Base-by-base conservation (phyloP, 352 stramenopile genomes). In the Globisporangium barbulae region DNA sequence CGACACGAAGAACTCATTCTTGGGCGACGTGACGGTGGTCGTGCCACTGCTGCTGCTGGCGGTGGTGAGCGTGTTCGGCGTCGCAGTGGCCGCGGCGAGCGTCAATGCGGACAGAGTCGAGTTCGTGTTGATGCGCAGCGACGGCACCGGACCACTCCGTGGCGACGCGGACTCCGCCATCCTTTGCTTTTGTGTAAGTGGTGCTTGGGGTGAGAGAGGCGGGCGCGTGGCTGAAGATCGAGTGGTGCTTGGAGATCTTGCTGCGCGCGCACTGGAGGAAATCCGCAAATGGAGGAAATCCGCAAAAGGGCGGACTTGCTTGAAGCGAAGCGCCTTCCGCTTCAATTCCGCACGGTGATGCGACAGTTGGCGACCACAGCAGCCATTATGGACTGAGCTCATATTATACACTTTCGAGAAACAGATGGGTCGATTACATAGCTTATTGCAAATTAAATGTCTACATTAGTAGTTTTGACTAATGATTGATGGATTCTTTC, bases 1-100 rank as follows among this genome's bases (percentile, higher is more conserved):
- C 22, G 83, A 92, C 19, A 92, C 83, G 50, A 85, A 87, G 62
- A 92, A 92, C 25, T 92, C 83, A 52, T 89, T 89, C 37, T 79
- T 75, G 25, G 83, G 83, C 8, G 83, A 92, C 59, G 81, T 54
- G 5, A 74, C 67, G 0, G 37, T 22, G 3, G 53, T 33, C 19
- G 61, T 56, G 45, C 25, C 12, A n/a, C 15, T 55, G 44, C 52
- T 61, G 48, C 10, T 57, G 60, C 59, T 56, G 15, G 44, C 7
- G 42, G 17, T 21, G 17, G 42, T 22, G 4, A 8, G 19, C 39
- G 39, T 45, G 13, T 6, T 50, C 49, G 64, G 3, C 2, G 45
- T 33, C 30, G 30, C 9, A 5, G 41, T 17, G 5, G 52, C 33
- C 8, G 52, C 17, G 0, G 48, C 52, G 42, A 55, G 49, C 15